Conservation (phyloP, 1,139 yeast genomes). For the Yamadazyma mexicana region DNA sequence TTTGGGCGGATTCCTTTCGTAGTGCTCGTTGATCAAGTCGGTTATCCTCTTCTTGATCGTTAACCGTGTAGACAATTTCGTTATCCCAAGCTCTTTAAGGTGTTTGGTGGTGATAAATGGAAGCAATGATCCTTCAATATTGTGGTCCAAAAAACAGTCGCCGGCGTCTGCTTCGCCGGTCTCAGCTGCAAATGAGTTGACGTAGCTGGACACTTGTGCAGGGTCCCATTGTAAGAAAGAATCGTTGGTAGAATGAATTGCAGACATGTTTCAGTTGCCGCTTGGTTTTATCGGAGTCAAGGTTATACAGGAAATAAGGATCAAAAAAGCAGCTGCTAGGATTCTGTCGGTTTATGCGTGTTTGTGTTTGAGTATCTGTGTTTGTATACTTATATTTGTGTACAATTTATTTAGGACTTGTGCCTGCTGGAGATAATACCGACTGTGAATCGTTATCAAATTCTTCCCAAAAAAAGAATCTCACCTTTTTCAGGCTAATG, state of each 20-base stretch:
- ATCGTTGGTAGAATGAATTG: slow-evolving; percentile 24
- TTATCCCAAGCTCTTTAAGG: slow-evolving; percentile 58
- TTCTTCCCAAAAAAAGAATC: too few relatives aligned
- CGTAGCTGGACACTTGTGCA: slow-evolving; percentile 44
- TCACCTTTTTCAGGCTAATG: too few relatives aligned
- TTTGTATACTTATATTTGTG: too few relatives aligned
- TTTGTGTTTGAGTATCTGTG: too few relatives aligned
- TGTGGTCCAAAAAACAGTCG: slow-evolving; percentile 48
- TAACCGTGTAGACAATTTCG: slow-evolving; percentile 42
- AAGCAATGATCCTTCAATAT: slow-evolving; percentile 61
- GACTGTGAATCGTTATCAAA: too few relatives aligned
- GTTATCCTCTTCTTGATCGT: slow-evolving; percentile 49
- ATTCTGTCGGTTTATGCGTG: too few relatives aligned
- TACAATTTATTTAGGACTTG: too few relatives aligned
- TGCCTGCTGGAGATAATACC: too few relatives aligned
- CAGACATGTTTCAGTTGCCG: slow-evolving; percentile 6
- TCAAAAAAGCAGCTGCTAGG: too few relatives aligned
- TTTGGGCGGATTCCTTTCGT: slow-evolving; percentile 28
- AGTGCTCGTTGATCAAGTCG: slow-evolving; percentile 41
- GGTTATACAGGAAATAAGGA: too few relatives aligned
- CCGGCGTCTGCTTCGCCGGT: slow-evolving; percentile 23
- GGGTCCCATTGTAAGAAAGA: slow-evolving; percentile 49
- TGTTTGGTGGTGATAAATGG: slow-evolving; percentile 62
- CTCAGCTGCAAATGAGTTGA: slow-evolving; percentile 22
- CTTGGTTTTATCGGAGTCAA: too few relatives aligned